Evolutionary conservation across 1,284 basidiomycete species (phyloP).

Genomic region (Ceratobasidium sp.): DNA sequence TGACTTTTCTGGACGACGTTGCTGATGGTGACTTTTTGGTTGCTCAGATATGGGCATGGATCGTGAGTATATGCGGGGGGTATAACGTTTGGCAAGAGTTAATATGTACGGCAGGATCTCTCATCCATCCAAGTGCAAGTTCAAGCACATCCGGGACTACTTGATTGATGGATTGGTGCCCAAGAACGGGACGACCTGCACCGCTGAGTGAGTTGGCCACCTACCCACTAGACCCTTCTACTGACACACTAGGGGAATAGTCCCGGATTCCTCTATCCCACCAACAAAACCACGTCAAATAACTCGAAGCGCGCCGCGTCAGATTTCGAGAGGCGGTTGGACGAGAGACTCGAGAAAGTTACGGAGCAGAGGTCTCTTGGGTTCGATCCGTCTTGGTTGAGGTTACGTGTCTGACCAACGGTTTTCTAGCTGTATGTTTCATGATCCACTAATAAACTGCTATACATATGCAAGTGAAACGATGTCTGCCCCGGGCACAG

Average conservation of each 20-base stretch:
- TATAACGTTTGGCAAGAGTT: background rate
- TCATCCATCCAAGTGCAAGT: conserved; percentile 47
- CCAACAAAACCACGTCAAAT: background rate
- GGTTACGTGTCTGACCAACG: no score
- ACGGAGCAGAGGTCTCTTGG: background rate
- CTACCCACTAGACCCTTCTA: background rate
- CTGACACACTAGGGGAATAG: background rate
- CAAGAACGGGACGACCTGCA: conserved; percentile 44
- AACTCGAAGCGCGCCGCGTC: background rate
- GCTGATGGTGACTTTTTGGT: conserved; percentile 34
- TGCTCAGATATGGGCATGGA: conserved; percentile 47
- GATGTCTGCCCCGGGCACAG: no score
- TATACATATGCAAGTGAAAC: no score
- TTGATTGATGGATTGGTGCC: conserved; percentile 48
- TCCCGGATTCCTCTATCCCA: conserved; percentile 24
- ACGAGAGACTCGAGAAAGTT: background rate
- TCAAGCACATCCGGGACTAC: conserved; percentile 45
- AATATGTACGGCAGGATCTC: conserved; percentile 9
- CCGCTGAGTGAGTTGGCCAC: conserved; percentile 11
- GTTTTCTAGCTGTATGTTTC: no score
- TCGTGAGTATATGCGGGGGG: conserved; percentile 20
- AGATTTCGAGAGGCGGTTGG: background rate
- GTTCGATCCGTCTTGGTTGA: no score
- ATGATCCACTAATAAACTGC: no score
- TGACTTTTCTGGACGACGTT: no score